Base-by-base conservation (phyloP, 176 grass and related monocot genomes). In the Ananas comosus region DNA sequence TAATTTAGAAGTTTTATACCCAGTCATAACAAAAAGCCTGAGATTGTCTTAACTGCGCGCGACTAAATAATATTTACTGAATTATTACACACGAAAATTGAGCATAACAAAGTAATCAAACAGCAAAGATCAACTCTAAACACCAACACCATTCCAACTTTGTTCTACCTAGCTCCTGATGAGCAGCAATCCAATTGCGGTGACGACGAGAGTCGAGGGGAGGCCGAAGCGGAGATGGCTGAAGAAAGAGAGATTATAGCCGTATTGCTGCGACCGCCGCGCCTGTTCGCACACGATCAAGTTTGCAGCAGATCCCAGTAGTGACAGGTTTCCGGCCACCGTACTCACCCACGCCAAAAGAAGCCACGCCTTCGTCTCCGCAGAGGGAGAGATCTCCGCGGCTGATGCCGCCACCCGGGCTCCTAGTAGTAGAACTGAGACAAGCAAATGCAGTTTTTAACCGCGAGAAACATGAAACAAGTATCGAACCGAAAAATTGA, bases 311-410 rank as follows among this genome's bases (percentile, higher is more conserved):
- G 89, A 97, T 18, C 89, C 89, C 2, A 97, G 82, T 0, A 97
- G 89, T 1, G 93, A 97, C 19, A 97, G 89, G 71, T 97, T 97
- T 23, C 93, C 93, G 58, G 93, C 93, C 28, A 92, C 93, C 64
- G 93, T 97, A 67, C 93, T 97, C 42, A 89, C 90, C 93, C 93
- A 97, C 4, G 93, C 93, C 59, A 97, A 77, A 78, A 92, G 70
- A 11, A 97, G 84, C 93, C 93, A 97, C 11, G 86, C 81, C 50
- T 86, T 88, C 10, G 79, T 90, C 70, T 92, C 83, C 0, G 85
- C 73, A 0, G 68, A 64, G 0, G 71, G 67, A 13, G 89, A 92
- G 73, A 92, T 97, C 8, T 65, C 79, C 2, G 81, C 93, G 9
- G 89, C 89, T 1, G 89, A 92, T 2, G 86, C 81, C 0, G 93